Percentiles rank a stretch among this genome's conserved stretches.
Evolutionary conservation across 441 rosid species (phyloP).

Genomic region (Euphorbia corollata): DNA sequence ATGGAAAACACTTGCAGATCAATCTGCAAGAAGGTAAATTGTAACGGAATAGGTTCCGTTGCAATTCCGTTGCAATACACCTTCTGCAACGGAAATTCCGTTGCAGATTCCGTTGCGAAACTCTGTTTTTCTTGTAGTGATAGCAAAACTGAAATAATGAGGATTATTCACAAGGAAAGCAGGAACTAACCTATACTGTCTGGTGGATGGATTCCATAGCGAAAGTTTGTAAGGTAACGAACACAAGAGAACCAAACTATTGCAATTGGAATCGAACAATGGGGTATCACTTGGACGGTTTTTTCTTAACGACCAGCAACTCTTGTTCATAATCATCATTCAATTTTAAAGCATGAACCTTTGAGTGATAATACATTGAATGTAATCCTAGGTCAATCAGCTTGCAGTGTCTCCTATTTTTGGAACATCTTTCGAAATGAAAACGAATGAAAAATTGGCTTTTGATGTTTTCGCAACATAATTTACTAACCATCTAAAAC

Average conservation of each 20-base stretch:
- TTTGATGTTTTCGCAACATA: background rate
- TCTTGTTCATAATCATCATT: background rate
- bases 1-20: too few species aligned
- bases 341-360: background rate
- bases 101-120: too few species aligned
- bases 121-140: too few species aligned
- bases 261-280: background rate
- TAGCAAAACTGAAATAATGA: background rate
- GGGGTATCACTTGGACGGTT: background rate
- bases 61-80: too few species aligned
- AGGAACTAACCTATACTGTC: background rate
- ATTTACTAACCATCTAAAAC: too few species aligned
- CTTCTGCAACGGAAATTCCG: too few species aligned
- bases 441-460: background rate
- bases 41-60: too few species aligned
- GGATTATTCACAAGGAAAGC: background rate
- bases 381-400: background rate
- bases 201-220: background rate
- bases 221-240: background rate
- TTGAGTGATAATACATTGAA: background rate
- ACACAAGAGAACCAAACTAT: background rate
- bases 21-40: too few species aligned
- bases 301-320: background rate
- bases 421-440: background rate
- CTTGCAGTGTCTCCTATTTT: background rate